Percentiles rank a stretch among this genome's conserved stretches.
Conservation (phyloP, 768 basidiomycete species). For the Phlebiopsis flavidoalba region DNA sequence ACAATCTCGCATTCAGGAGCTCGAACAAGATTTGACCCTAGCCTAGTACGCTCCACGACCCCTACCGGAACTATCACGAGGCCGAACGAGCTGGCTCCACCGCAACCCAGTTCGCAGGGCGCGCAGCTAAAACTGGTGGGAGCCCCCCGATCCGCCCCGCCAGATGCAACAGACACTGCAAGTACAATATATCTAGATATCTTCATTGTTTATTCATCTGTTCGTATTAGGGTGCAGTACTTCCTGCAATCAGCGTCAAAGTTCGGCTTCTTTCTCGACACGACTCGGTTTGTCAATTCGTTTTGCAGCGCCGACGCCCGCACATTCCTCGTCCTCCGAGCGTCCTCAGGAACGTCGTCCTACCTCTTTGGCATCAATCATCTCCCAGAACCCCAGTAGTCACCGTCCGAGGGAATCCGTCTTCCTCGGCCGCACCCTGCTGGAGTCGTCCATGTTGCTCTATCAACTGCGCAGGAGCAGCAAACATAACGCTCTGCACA, state of each 20-base stretch:
- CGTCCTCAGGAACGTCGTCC: background rate
- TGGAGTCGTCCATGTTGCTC: background rate
- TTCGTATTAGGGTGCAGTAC: slow-evolving; percentile 2
- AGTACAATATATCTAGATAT: background rate
- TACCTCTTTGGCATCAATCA: slow-evolving; percentile 49
- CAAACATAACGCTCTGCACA: slow-evolving; percentile 34
- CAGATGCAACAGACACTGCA: slow-evolving; percentile 6
- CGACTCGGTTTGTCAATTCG: slow-evolving; percentile 32
- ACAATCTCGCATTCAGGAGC: slow-evolving; percentile 39
- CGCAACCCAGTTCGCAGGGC: background rate
- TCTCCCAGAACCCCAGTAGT: slow-evolving; percentile 34
- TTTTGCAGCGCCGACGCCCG: background rate
- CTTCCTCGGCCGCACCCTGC: no score
- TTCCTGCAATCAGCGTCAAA: slow-evolving; percentile 50
- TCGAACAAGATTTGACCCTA: slow-evolving; percentile 42
- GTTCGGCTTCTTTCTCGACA: slow-evolving; percentile 59
- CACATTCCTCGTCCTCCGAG: no score
- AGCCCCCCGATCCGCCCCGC: slow-evolving; percentile 9
- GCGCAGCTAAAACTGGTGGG: slow-evolving; percentile 12
- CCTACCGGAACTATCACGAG: slow-evolving; percentile 30
- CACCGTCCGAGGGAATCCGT: slow-evolving; percentile 23
- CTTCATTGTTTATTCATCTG: background rate
- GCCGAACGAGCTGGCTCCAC: background rate
- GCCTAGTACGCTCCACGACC: slow-evolving; percentile 59
- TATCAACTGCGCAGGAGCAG: slow-evolving; percentile 25